Base-by-base conservation (phyloP, 2,329 filamentous ascomycete species). In the Hypoxylon sp. region DNA sequence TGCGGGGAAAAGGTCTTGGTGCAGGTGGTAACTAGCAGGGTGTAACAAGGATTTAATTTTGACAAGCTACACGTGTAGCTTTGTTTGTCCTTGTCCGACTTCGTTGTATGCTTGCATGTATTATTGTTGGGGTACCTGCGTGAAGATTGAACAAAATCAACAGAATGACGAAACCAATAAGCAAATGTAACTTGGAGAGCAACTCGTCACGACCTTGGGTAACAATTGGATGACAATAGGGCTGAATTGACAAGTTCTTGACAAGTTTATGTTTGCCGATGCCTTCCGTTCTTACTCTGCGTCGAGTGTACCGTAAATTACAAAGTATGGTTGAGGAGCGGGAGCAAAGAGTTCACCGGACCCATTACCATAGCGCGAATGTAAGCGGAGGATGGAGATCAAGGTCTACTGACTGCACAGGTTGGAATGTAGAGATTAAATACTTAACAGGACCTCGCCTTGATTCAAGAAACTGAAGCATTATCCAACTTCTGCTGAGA, bases 201-300 rank as follows among this genome's bases (percentile, higher is more conserved):
- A 31, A 42, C 17, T 5, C 9, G 42, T 53, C 29, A 19, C 5
- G 11, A 29, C 48, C 26, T 24, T 48, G 14, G 5, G 14, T n/a
- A 3, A 48, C 14, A 48, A 14, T 48, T 17, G 3, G 50, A 26
- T 59, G 48, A 59, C 53, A 55, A 54, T 59, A 67, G 53, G 42
- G 54, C 54, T 63, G 44, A 55, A 42, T 50, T 63, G 59, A 46
- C 53, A 53, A 63, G 22, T 35, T 19, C 19, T 22, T 26, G 17
- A 33, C 48, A 29, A 6, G 14, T 17, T 3, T 17, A 31, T 29
- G 8, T 31, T 31, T 17, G 35, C 51, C 51, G 51, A 42, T 42
- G 29, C n/a, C 37, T 10, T 42, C 37, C 37, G 37, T 17, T 9
- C 37, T 42, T 19, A 17, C 37, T 3, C 17, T 42, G 5, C 5